Evolutionary conservation across 768 basidiomycete genomes (phyloP).

Genomic region (Kwoniella heveanensis): DNA sequence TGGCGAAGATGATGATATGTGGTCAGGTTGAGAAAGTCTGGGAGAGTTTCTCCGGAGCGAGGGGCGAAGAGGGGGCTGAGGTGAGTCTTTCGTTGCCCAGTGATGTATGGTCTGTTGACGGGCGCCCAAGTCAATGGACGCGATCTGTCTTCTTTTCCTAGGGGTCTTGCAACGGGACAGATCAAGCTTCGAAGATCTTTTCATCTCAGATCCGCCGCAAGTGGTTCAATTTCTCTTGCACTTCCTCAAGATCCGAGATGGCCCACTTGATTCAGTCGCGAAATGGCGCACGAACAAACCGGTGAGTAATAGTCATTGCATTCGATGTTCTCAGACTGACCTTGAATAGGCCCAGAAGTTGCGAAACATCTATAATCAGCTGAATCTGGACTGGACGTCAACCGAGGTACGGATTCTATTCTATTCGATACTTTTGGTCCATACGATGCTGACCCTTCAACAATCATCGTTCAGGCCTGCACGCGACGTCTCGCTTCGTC

Average conservation of each 20-base stretch:
- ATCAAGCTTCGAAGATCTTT: slow-evolving; percentile 24
- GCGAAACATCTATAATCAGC: background rate
- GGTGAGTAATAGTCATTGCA: slow-evolving; percentile 4
- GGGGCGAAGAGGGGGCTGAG: slow-evolving; percentile 31
- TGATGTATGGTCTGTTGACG: no score
- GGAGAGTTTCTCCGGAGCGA: slow-evolving; percentile 30
- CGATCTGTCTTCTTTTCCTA: slow-evolving; percentile 38
- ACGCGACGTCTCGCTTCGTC: slow-evolving; percentile 7
- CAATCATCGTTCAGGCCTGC: slow-evolving; percentile 5
- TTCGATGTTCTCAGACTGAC: background rate
- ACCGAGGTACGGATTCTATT: background rate
- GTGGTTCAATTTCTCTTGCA: slow-evolving; percentile 24
- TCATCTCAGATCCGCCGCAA: slow-evolving; percentile 18
- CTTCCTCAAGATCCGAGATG: slow-evolving; percentile 9
- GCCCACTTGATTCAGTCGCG: slow-evolving; percentile 12
- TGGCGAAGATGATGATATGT: slow-evolving; percentile 43
- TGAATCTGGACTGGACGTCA: slow-evolving; percentile 8
- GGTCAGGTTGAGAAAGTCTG: slow-evolving; percentile 49
- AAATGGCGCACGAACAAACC: background rate
- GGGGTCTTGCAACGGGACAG: slow-evolving; percentile 25
- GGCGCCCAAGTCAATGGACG: slow-evolving; percentile 40
- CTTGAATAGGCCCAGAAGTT: slow-evolving; percentile 8
- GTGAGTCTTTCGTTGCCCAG: slow-evolving; percentile 25
- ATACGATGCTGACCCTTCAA: background rate
- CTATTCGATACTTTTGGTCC: no score